Conservation (phyloP, 2,329 filamentous ascomycete species). For the Nannizziopsis barbatae region DNA sequence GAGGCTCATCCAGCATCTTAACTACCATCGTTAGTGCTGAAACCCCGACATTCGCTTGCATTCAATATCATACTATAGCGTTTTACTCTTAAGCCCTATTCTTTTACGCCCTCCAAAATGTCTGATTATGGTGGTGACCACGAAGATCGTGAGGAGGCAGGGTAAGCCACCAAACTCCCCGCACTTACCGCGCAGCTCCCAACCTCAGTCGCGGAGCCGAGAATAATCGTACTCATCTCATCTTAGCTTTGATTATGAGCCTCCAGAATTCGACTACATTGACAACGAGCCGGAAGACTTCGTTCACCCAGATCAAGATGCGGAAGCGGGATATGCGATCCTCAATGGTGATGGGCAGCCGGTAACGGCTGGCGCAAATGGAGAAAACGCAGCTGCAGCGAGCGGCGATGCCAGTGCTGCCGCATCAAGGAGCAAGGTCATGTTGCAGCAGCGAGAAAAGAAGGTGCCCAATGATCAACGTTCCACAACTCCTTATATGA, state of each 20-base stretch:
- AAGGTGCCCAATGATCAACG: conserved; percentile 82
- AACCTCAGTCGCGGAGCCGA: neutral
- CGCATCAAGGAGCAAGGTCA: conserved; percentile 39
- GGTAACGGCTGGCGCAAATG: conserved; percentile 28
- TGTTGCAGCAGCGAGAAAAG: conserved; percentile 57
- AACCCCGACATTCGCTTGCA: neutral
- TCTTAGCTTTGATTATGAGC: conserved; percentile 41
- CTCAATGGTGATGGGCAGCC: conserved; percentile 44
- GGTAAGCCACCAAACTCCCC: conserved; percentile 35
- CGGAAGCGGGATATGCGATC: conserved; percentile 42
- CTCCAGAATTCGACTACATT: conserved; percentile 54
- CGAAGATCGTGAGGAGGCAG: conserved; percentile 49
- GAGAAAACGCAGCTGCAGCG: conserved; percentile 32
- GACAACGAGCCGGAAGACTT: conserved; percentile 54
- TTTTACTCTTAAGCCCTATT: conserved; percentile 10
- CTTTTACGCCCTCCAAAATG: conserved; percentile 41
- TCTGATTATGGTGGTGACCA: conserved; percentile 62
- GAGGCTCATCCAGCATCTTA: too few species aligned
- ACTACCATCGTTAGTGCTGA: neutral
- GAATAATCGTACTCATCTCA: neutral
- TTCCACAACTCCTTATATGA: conserved; percentile 96
- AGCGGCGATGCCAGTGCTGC: conserved; percentile 44
- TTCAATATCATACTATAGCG: neutral
- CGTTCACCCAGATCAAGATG: conserved; percentile 44
- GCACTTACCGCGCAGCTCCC: neutral